Conservation (phyloP, 345 rosid species). For the Gynandropsis gynandra region DNA sequence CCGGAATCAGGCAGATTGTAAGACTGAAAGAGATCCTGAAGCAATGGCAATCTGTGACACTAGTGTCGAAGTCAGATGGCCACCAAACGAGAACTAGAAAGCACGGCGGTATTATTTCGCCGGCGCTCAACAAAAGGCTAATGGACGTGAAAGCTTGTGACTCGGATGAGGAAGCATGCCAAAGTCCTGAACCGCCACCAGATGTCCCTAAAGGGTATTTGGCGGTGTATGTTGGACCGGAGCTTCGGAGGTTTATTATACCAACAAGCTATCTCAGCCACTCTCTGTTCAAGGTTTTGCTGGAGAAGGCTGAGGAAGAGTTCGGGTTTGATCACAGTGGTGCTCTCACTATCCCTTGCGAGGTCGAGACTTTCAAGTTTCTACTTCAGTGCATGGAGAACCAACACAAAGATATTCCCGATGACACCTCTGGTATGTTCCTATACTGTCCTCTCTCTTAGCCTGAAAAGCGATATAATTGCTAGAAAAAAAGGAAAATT, state of each 20-base stretch:
- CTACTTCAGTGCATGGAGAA: conserved; percentile 77
- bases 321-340: conserved; percentile 85
- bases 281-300: conserved; percentile 70
- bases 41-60: conserved; percentile 81
- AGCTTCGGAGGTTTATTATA: conserved; percentile 87
- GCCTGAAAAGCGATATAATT: too few species aligned
- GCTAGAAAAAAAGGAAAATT: too few species aligned
- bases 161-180: conserved; percentile 79
- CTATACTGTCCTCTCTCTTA: not conserved
- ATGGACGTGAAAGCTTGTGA: conserved; percentile 38
- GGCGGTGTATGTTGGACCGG: conserved; percentile 87
- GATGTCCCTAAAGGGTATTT: conserved; percentile 89
- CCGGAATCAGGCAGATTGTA: conserved; percentile 75
- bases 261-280: conserved; percentile 86
- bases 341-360: conserved; percentile 84
- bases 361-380: conserved; percentile 92
- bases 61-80: conserved; percentile 34
- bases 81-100: conserved; percentile 23
- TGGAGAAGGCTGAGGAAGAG: conserved; percentile 90
- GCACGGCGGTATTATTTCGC: conserved; percentile 32
- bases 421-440: conserved; percentile 28
- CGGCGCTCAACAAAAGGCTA: conserved; percentile 46
- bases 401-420: conserved; percentile 36
- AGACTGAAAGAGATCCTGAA: conserved; percentile 76
- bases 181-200: conserved; percentile 58